Base-by-base conservation (phyloP, 2,329 filamentous ascomycete genomes). In the Immersiporthe knoxdaviesiana region DNA sequence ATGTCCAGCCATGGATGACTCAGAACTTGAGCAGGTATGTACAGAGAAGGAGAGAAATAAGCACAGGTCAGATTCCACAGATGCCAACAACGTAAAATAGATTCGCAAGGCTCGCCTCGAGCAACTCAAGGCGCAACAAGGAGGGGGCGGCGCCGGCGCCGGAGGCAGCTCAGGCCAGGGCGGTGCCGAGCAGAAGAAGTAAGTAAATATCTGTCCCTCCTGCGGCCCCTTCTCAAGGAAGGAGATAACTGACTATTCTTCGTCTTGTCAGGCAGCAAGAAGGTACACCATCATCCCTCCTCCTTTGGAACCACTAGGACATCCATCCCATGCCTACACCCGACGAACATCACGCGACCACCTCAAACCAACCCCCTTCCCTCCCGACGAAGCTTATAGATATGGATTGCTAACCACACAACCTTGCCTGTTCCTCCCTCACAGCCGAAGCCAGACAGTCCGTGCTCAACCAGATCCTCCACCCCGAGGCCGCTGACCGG, bases 21-120 rank as follows among this genome's bases (percentile, higher is more conserved):
- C 68, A 70, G 72, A 73, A 65, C 69, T 73, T 27, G 72, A 73
- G n/a, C 72, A 73, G 69, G 71, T 73, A 61, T 16, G 66, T 11
- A n/a, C 37, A 8, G 11, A 12, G 6, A 7, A 39, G 11, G 11
- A 12, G 35, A 44, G 1, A 21, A 30, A 21, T 24, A 30, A 30
- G 12, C 8, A 37, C 47, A 1, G 27, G 18, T 2, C 4, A 12
- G 30, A 56, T 24, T 47, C 41, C 27, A 12, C 21, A 27, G 24
- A 21, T 12, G 35, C 54, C 30, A 24, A 52, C 44, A 21, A 32
- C 4, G 11, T 35, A 35, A 32, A 32, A 24, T 77, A 97, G 91
- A 97, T 98, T 78, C 87, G 95, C 78, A 92, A 93, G 80, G 95
- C 95, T 76, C 93, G 96, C 72, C 90, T 97, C 67, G 92, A 95